Evolutionary conservation across 495 filamentous ascomycete species (phyloP), one percentile per base, ranked within the genome.

Genomic region (Hyaloscypha bicolor): DNA sequence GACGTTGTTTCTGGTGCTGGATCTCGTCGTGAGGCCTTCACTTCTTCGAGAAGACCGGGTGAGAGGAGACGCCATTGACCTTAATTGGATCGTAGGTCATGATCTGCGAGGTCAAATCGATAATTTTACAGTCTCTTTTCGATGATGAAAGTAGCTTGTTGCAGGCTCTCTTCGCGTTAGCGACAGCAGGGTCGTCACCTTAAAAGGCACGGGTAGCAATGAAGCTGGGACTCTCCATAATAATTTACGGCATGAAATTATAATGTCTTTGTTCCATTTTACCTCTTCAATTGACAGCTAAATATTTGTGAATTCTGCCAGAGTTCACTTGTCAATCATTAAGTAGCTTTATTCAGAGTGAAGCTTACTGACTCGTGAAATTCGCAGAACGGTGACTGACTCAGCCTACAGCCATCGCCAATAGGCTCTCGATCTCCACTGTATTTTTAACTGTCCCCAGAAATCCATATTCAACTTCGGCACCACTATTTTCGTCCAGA

Each of bases 41-140:
- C 69, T 60, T 73, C 72, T 75, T 73, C 77, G 72, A 66, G 76
- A 73, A 65, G 71, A 77, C 61, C 77, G 76, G 56, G 77, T 74
- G 71, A 76, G 74, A 52, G 62, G 29, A 62, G 73, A 71, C 52
- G 73, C 71, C 73, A 72, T 71, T 71, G 62, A 65, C 53, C 31
- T 57, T 68, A 64, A 51, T 48, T 64, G 69, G 65, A 45, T 60
- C 73, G 73, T 63, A 72, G 71, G 63, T 75, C 72, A 74, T 77
- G 56, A 37, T 75, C 76, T 71, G 65, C 62, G 48, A 63, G 35
- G 32, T 60, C 48, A 55, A 62, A 68, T 65, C 52, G 65, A 66
- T 55, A 55, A n/a, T 11, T 58, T 66, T 48, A 51, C 30, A 30
- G 64, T 16, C 21, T 22, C 4, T 39, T 64, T 53, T 37, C 19